Evolutionary conservation across 2,329 filamentous ascomycete genomes (phyloP), one percentile per base, ranked within the genome.

Genomic region (Macroventuria anomochaeta): DNA sequence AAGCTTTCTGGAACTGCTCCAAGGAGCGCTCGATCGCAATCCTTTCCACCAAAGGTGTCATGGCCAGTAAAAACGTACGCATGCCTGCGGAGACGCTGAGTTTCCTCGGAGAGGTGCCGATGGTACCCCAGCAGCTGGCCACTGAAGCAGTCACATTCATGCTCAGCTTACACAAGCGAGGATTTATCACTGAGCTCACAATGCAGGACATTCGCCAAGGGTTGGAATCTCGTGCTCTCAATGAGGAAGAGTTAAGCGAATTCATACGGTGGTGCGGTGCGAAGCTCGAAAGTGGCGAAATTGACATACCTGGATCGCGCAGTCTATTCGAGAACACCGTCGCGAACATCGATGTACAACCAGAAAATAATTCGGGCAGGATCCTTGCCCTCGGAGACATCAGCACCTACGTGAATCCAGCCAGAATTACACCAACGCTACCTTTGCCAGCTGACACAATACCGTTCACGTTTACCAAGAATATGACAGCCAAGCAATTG

Each of bases 1-100:
- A 97, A 75, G 90, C 92, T 0, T 99, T 99, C 71, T 99, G 95
- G 95, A 96, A 87, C 29, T 93, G 91, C 58, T 95, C 90, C 68
- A 88, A 88, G 59, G 86, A 91, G 2, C 63, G 67, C 8, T 88
- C 85, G 0, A 91, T 97, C 52, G 93, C 97, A 67, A 84, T 97
- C 6, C 87, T 96, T 61, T 97, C 93, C 1, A 96, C 89, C 17
- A 86, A 88, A 53, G 96, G 96, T 50, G 87, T 99, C 6, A 80
- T 97, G 47, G 85, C 89, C n/a, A 96, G 90, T 29, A 85, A 89
- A 11, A 84, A 89, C 62, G 91, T 97, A 29, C 89, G 95, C 28
- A 83, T 96, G 63, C 89, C 71, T 77, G 88, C 71, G 71, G 90
- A 79, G 80, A 85, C 87, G 34, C 74, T 88, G 33, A 86, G 83